Conservation (phyloP, 1,284 basidiomycete species). For the Ganoderma leucocontextum region DNA sequence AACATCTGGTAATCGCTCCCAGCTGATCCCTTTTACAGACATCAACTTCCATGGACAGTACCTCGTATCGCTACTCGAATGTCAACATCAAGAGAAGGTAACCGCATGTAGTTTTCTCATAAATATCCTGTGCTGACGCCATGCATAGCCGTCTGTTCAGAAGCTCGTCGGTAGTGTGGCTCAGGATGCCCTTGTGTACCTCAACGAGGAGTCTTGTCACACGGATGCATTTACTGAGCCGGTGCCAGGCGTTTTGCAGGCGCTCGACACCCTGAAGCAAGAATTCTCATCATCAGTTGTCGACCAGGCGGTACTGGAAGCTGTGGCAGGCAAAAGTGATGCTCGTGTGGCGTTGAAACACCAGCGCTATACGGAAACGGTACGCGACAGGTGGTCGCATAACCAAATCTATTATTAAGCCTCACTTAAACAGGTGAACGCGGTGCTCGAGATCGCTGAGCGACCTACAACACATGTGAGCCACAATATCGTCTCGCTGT, state of each 20-base stretch:
- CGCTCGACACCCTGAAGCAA: conserved; percentile 53
- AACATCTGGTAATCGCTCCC: not conserved
- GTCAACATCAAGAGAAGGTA: conserved; percentile 94
- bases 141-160: conserved; percentile 84
- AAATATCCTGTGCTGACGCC: conserved; percentile 19
- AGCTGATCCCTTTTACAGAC: conserved; percentile 51
- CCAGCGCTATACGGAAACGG: conserved; percentile 57
- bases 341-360: conserved; percentile 54
- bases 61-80: conserved; percentile 77
- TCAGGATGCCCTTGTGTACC: conserved; percentile 67
- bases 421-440: conserved; percentile 53
- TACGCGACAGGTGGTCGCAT: conserved; percentile 39
- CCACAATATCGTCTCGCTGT: not conserved
- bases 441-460: conserved; percentile 74
- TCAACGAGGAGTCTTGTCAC: conserved; percentile 69
- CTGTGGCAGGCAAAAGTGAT: conserved; percentile 51
- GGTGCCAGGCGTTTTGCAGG: conserved; percentile 53
- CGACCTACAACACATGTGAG: conserved; percentile 77
- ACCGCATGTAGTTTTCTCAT: conserved; percentile 7
- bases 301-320: conserved; percentile 53
- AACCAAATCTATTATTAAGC: conserved; percentile 20
- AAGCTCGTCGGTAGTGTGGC: conserved; percentile 82
- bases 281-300: conserved; percentile 57
- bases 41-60: conserved; percentile 73
- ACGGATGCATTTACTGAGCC: conserved; percentile 65